phyloP scores from a whole-genome alignment of 2,329 filamentous ascomycete species.

The Aspergillus sp. region DNA sequence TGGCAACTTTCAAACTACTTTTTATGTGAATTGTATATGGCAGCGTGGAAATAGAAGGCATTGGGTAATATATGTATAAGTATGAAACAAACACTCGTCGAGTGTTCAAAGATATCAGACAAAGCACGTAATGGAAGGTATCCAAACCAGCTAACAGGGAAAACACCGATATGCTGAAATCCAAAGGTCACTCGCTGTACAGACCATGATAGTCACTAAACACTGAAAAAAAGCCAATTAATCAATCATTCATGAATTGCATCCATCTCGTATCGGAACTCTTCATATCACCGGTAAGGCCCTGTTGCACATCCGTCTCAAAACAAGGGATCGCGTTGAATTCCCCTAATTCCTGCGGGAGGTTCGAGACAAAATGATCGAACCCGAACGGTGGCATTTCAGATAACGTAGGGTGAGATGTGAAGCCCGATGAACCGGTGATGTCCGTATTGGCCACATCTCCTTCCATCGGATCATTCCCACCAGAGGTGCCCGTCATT shows the following conservation, averaged over 20 bases:
- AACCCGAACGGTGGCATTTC: slow-evolving; percentile 37
- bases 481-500: slow-evolving; percentile 17
- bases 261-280: slow-evolving; percentile 33
- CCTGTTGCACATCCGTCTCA: slow-evolving; percentile 32
- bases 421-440: slow-evolving; percentile 26
- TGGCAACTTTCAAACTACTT: neutral
- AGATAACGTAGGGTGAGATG: slow-evolving; percentile 29
- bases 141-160: neutral
- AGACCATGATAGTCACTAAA: slow-evolving; percentile 1
- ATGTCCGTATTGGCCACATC: slow-evolving; percentile 23
- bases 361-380: slow-evolving; percentile 42
- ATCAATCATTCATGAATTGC: slow-evolving; percentile 35
- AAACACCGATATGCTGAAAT: slow-evolving; percentile 2
- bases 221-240: neutral
- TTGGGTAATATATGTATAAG: slow-evolving; percentile 7
- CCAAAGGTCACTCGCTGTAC: neutral
- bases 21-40: slow-evolving; percentile 11
- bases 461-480: slow-evolving; percentile 20
- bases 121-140: neutral
- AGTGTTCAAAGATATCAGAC: neutral
- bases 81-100: slow-evolving; percentile 9
- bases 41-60: neutral
- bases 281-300: slow-evolving; percentile 25
- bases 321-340: slow-evolving; percentile 43
- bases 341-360: slow-evolving; percentile 41